Evolutionary conservation across 345 rosid genomes (phyloP).

Genomic region (Orychophragmus violaceus): DNA sequence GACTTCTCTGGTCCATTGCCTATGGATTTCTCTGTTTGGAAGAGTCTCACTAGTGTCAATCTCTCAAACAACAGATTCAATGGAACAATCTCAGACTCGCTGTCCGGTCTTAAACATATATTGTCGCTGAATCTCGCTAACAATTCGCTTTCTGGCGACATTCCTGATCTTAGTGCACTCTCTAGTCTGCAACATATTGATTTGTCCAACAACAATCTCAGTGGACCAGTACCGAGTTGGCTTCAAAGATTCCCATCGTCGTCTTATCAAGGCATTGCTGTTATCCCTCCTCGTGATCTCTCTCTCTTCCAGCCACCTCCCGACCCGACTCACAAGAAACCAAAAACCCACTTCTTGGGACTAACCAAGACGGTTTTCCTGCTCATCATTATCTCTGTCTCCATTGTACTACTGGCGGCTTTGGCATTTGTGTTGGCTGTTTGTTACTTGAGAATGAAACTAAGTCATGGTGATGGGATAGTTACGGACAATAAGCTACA

Average conservation of each 20-base stretch:
- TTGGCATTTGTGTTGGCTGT: slow-evolving; percentile 44
- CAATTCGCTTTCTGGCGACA: slow-evolving; percentile 64
- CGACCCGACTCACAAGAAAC: slow-evolving; percentile 1
- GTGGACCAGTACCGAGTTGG: slow-evolving; percentile 57
- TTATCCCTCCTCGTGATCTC: slow-evolving; percentile 22
- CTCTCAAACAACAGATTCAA: slow-evolving; percentile 64
- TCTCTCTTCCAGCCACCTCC: slow-evolving; percentile 20
- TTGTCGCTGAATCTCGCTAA: slow-evolving; percentile 64
- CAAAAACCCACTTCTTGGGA: slow-evolving; percentile 22
- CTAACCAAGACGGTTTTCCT: slow-evolving; percentile 47
- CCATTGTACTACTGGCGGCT: slow-evolving; percentile 39
- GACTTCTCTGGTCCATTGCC: slow-evolving; percentile 66
- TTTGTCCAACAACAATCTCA: slow-evolving; percentile 58
- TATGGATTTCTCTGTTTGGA: slow-evolving; percentile 67
- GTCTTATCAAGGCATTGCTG: slow-evolving; percentile 47
- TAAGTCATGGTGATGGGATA: slow-evolving; percentile 14
- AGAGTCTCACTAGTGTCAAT: slow-evolving; percentile 60
- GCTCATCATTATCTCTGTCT: slow-evolving; percentile 40
- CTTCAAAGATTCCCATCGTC: slow-evolving; percentile 58
- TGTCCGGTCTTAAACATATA: slow-evolving; percentile 47
- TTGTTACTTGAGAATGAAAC: slow-evolving; percentile 47
- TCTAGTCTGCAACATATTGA: slow-evolving; percentile 50
- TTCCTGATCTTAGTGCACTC: slow-evolving; percentile 53
- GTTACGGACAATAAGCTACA: slow-evolving; percentile 42
- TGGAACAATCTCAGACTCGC: slow-evolving; percentile 61